Evolutionary conservation across 805 yeast genomes (phyloP), one percentile per base, ranked within the genome.

Genomic region (Ogataea allantospora): DNA sequence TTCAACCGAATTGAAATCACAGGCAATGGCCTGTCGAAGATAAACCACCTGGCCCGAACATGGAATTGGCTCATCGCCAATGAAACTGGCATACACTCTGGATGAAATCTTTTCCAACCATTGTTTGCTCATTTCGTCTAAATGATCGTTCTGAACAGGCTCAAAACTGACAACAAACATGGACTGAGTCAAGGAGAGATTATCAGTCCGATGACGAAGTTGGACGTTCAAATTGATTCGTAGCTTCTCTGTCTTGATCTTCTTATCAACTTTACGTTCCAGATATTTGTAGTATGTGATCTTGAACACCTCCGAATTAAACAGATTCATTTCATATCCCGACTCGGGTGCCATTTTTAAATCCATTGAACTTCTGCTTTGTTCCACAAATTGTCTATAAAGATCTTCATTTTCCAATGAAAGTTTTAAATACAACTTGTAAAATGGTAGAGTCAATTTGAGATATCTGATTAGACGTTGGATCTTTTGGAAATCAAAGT

Each of bases 381-480:
- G 22, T 7, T 48, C 43, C 29, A 42, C 32, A 20, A 55, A 54
- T 7, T 35, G 14, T 5, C 39, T 28, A 23, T 39, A 17, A 6
- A 35, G 14, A 10, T 33, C 24, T 3, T 26, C 38, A n/a, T 40
- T 46, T 18, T 49, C 51, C 4, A 35, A 7, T 2, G 25, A 13
- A 6, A 58, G 29, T 4, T 41, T 38, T 23, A 43, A 38, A 15
- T 51, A 43, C 3, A 44, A 20, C 22, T 49, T 54, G 40, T 52
- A 59, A 31, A 56, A 53, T 3, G 58, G 55, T 7, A 62, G 42
- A 4, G 65, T 60, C 20, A 59, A 24, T 38, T 55, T 56, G 26
- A 60, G 44, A 36, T 55, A 60, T 1, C 35, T 43, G 11, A 62
- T 53, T 32, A 62, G 42, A 20, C 49, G 50, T 21, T 51, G 53